Percentiles rank a stretch among this genome's conserved stretches.
Conservation (phyloP, 306 rosid genomes). For the Parietaria judaica region DNA sequence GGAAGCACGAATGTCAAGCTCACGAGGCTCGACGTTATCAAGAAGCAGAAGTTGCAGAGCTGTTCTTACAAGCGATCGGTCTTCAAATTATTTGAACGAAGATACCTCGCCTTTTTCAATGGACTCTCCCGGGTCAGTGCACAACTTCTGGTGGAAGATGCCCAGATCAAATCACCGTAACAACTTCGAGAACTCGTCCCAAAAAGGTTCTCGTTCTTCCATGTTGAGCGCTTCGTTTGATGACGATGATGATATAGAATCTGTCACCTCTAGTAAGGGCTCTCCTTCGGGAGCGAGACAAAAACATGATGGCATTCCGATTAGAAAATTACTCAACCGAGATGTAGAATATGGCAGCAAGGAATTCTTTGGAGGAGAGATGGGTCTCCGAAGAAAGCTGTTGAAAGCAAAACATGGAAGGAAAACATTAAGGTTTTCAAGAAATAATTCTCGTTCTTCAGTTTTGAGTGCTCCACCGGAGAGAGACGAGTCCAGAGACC, state of each 20-base stretch:
- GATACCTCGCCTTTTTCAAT: slow-evolving; percentile 14
- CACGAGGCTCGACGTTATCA: slow-evolving; percentile 19
- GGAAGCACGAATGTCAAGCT: slow-evolving; percentile 16
- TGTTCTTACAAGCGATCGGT: slow-evolving; percentile 20
- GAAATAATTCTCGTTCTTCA: slow-evolving; percentile 7
- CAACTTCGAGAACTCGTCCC: slow-evolving; percentile 24
- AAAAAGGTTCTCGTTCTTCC: slow-evolving; percentile 23
- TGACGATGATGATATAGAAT: slow-evolving; percentile 28
- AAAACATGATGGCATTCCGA: not conserved
- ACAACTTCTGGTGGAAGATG: slow-evolving; percentile 15
- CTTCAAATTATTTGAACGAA: slow-evolving; percentile 25
- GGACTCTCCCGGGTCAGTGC: slow-evolving; percentile 21
- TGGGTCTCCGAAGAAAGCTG: slow-evolving; percentile 11
- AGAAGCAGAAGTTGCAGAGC: slow-evolving; percentile 51
- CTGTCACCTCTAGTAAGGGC: slow-evolving; percentile 1
- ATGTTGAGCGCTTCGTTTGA: slow-evolving; percentile 16
- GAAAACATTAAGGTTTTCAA: not conserved
- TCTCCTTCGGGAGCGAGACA: not conserved
- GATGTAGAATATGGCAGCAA: slow-evolving; percentile 6
- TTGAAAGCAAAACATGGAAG: slow-evolving; percentile 10
- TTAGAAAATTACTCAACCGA: slow-evolving; percentile 2
- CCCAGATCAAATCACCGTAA: slow-evolving; percentile 21
- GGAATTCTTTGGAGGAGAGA: slow-evolving; percentile 8
- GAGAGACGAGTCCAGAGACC: slow-evolving; percentile 15
- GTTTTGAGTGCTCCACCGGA: slow-evolving; percentile 22